Base-by-base conservation (phyloP, 2,329 filamentous ascomycete species). In the Xylariales sp. region DNA sequence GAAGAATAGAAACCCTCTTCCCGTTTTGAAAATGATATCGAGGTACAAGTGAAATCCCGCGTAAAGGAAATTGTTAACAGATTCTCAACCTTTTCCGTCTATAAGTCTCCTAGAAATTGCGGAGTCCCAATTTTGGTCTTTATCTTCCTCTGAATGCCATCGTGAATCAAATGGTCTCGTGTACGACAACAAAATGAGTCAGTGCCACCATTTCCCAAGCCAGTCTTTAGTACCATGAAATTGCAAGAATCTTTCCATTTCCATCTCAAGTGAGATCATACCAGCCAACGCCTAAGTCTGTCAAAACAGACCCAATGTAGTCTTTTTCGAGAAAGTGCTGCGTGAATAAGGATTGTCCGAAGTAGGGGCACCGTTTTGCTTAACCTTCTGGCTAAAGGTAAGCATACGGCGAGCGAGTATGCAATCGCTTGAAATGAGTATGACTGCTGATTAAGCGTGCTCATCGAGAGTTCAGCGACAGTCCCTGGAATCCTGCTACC, bases 381-480 rank as follows among this genome's bases (percentile, higher is more conserved):
- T n/a, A n/a, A n/a, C n/a, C n/a, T n/a, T n/a, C n/a, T n/a, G n/a
- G n/a, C n/a, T n/a, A n/a, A n/a, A n/a, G n/a, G n/a, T n/a, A n/a
- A n/a, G n/a, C n/a, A n/a, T n/a, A n/a, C n/a, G n/a, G n/a, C n/a
- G n/a, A n/a, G n/a, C n/a, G n/a, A n/a, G n/a, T n/a, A n/a, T n/a
- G n/a, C n/a, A n/a, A n/a, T n/a, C n/a, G n/a, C n/a, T n/a, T n/a
- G n/a, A n/a, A n/a, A n/a, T n/a, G n/a, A n/a, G n/a, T n/a, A n/a
- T n/a, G n/a, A n/a, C n/a, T 24, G 27, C 34, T 15, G 18, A 5
- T 21, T 27, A 17, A 14, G 32, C 12, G n/a, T 16, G 24, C 37
- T 51, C 38, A 78, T 43, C 74, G 73, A 47, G 77, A 76, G 53
- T 85, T 85, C 45, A 89, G 72, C 3, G 85, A 89, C 14, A 89